Evolutionary conservation across 2,329 filamentous ascomycete genomes (phyloP), one percentile per base, ranked within the genome.

Genomic region (Venturia carpophila): DNA sequence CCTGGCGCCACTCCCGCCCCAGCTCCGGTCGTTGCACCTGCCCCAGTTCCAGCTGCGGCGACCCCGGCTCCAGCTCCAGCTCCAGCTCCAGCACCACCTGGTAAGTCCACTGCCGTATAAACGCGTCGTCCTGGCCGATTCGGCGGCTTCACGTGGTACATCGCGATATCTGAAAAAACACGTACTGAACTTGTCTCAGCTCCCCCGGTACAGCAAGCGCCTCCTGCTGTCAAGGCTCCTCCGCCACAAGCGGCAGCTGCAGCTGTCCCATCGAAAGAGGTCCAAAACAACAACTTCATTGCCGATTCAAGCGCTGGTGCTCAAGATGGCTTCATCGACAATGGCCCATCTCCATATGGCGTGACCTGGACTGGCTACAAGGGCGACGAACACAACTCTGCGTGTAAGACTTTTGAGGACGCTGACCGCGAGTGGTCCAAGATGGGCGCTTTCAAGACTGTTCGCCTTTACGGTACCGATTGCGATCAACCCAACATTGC

Each of bases 381-480:
- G 63, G 73, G 70, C 56, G 79, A 83, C 66, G 79, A 83, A n/a
- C 13, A 9, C 37, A 34, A 49, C 34, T 42, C 49, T 39, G 76
- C 76, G 65, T 95, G 91, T 82, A 94, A 93, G 75, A 79, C 82
- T 6, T 77, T 81, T 64, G 76, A 78, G 1, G 79, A 90, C 69
- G 81, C 95, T 63, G 79, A 83, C 67, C 72, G 76, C 24, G 91
- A 96, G 71, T 84, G 94, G 69, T 76, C 77, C 19, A 76, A 75
- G 60, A 76, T 86, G 63, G 78, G 85, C 37, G 78, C 77, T 17
- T 92, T 88, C 75, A 79, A 80, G 21, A 75, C 86, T 43, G 78
- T 95, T 64, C 89, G 92, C 62, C 83, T 90, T 71, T 96, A 96
- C 72, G 91, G 91, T 63, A 85, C 86, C 66, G 90, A 92, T 74